Percentiles rank a stretch among this genome's conserved stretches.
phyloP scores from a whole-genome alignment of 1,284 basidiomycete genomes.

The Irpex sp. region DNA sequence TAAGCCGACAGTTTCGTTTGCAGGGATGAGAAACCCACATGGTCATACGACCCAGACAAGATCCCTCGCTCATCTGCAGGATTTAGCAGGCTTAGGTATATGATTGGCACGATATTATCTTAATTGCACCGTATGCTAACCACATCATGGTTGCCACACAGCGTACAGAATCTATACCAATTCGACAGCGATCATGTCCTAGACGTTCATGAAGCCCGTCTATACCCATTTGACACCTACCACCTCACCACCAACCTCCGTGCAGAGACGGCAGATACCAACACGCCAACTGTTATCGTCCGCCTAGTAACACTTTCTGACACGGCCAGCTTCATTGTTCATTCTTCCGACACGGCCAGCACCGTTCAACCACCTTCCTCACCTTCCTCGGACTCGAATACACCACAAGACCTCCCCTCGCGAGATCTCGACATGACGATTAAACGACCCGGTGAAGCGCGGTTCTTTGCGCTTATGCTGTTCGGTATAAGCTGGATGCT shows the following conservation, averaged over 20 bases:
- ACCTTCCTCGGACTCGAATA: constrained; percentile 18
- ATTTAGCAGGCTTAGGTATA: constrained; percentile 40
- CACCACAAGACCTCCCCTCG: constrained; percentile 23
- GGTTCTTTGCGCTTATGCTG: constrained; percentile 41
- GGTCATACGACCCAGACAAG: constrained; percentile 41
- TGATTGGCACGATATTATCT: not conserved
- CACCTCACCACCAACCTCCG: constrained; percentile 45
- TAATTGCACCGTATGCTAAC: too few relatives aligned
- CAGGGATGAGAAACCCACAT: constrained; percentile 34
- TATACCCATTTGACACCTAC: constrained; percentile 61
- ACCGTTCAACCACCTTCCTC: constrained; percentile 20
- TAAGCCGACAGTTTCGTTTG: too few relatives aligned
- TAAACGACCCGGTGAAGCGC: constrained; percentile 40
- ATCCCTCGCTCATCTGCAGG: constrained; percentile 40
- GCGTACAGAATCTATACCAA: constrained; percentile 52
- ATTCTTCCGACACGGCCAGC: constrained; percentile 39
- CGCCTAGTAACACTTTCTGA: constrained; percentile 40
- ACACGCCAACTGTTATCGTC: constrained; percentile 40
- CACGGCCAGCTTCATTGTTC: constrained; percentile 46
- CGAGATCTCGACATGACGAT: constrained; percentile 45
- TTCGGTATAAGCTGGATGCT: constrained; percentile 52
- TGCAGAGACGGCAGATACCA: constrained; percentile 30
- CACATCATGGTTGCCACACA: constrained; percentile 17
- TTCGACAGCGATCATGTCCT: constrained; percentile 57
- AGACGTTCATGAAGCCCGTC: constrained; percentile 49